A percentile compares a stretch with the other conserved stretches of the same genome.
These are phyloP conservation scores for Kuraishia molischiana DNA, from an alignment of 805 yeast species.

Conservation along the genomic window DNA sequence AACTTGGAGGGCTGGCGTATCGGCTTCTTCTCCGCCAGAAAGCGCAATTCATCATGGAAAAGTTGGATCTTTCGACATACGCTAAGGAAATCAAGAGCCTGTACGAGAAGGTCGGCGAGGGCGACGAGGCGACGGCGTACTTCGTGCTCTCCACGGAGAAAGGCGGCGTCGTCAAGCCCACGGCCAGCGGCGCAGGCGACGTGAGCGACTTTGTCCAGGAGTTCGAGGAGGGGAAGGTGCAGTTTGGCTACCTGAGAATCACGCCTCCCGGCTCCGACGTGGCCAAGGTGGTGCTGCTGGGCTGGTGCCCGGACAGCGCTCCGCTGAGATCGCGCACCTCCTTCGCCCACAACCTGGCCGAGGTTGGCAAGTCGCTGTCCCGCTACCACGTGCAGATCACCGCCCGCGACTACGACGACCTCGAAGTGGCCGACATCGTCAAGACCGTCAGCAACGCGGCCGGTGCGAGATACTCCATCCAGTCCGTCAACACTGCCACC, in stretches of 20 bases:
- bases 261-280: constrained; percentile 90
- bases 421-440: constrained; percentile 68
- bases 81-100: constrained; percentile 66
- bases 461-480: constrained; percentile 87
- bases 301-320: constrained; percentile 97
- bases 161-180: constrained; percentile 36
- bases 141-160: constrained; percentile 72
- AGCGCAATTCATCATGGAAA: constrained; percentile 32
- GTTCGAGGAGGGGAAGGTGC: constrained; percentile 81
- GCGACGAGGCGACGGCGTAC: constrained; percentile 63
- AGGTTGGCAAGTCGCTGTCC: constrained; percentile 54
- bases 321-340: constrained; percentile 70
- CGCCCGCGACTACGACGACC: constrained; percentile 89
- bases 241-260: constrained; percentile 83
- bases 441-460: constrained; percentile 81
- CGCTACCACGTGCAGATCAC: constrained; percentile 96
- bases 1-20: no score
- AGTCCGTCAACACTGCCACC: constrained; percentile 18
- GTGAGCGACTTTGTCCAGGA: constrained; percentile 71
- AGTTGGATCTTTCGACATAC: constrained; percentile 52
- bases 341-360: constrained; percentile 70
- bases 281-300: constrained; percentile 71
- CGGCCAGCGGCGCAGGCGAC: constrained; percentile 48
- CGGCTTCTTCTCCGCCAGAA: no score
- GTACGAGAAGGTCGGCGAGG: constrained; percentile 73